These are phyloP conservation scores for Ceratocystis alfenasii DNA, from an alignment of 2,329 filamentous ascomycete species.

Conservation along the genomic window DNA sequence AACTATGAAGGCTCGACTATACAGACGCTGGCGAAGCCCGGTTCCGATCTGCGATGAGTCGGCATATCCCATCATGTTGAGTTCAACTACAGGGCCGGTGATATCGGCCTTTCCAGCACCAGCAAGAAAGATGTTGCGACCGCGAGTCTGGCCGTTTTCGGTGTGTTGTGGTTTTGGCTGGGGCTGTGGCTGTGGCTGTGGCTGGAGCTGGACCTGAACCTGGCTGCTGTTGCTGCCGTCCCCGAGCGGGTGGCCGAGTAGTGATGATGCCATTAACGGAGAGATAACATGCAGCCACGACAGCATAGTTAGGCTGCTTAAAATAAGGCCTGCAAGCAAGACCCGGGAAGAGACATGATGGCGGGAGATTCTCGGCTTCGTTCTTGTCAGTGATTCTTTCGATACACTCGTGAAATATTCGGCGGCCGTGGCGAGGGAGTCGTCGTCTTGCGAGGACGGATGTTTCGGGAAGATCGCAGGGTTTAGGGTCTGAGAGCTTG, in stretches of 20 bases:
- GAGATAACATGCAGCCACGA: not conserved
- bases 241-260: not conserved
- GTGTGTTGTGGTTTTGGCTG: not conserved
- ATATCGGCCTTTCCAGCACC: conserved; percentile 49
- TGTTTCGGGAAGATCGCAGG: not conserved
- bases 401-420: not conserved
- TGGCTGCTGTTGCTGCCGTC: not conserved
- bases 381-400: not conserved
- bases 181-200: not conserved
- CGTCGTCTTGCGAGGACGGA: not conserved
- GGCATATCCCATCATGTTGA: conserved; percentile 88
- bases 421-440: not conserved
- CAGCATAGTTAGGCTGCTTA: not conserved
- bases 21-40: conserved; percentile 75
- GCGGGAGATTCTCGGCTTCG: not conserved
- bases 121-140: conserved; percentile 33
- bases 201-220: not conserved
- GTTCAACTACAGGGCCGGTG: conserved; percentile 69
- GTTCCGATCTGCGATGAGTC: conserved; percentile 70
- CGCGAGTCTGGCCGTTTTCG: not conserved
- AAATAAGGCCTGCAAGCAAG: not conserved
- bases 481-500: not conserved
- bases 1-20: conserved; percentile 81
- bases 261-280: not conserved
- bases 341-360: not conserved